Evolutionary conservation across 176 grass and related monocot genomes (phyloP), one percentile per base, ranked within the genome.

Genomic region (Musa acuminata): DNA sequence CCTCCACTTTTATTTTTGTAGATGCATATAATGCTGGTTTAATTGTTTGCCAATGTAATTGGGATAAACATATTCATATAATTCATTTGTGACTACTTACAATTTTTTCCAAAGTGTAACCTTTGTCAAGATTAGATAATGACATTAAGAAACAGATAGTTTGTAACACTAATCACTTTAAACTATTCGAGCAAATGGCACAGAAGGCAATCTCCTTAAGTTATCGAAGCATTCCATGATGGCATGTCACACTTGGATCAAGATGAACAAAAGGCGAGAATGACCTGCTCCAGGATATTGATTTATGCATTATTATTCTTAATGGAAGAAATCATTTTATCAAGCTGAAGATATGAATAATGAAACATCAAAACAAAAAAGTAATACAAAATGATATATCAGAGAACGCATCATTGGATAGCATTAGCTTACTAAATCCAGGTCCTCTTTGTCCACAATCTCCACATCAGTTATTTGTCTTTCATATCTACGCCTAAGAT

Each of bases 401-500:
- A 77, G 59, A 78, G 54, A 50, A 76, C 63, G 25, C 8, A 63
- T 23, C n/a, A 7, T 9, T 63, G 59, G 16, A 72, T 63, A 87
- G 25, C 62, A 83, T 76, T 21, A 49, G 82, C 83, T 84, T 87
- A 98, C 94, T 58, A 98, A 81, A 84, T 93, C 84, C 23, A 98
- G 84, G 85, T 98, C 94, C 73, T 98, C 94, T 82, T 93, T 98
- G 75, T 93, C 90, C 69, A 84, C 58, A 75, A 93, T 87, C 72
- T 91, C 86, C 72, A 98, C 73, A 68, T 98, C 88, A 62, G 88
- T 59, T 72, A 98, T 93, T 85, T 92, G 67, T 23, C 86, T 86
- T 91, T 98, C 88, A 70, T 98, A 98, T 58, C 77, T 88, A 60
- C 90, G 82, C 79, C 90, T 89, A 55, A 98, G 86, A 87, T 98